These are phyloP conservation scores for Trichoderma sp. DNA, from an alignment of 2,329 filamentous ascomycete genomes.

Conservation along the genomic window DNA sequence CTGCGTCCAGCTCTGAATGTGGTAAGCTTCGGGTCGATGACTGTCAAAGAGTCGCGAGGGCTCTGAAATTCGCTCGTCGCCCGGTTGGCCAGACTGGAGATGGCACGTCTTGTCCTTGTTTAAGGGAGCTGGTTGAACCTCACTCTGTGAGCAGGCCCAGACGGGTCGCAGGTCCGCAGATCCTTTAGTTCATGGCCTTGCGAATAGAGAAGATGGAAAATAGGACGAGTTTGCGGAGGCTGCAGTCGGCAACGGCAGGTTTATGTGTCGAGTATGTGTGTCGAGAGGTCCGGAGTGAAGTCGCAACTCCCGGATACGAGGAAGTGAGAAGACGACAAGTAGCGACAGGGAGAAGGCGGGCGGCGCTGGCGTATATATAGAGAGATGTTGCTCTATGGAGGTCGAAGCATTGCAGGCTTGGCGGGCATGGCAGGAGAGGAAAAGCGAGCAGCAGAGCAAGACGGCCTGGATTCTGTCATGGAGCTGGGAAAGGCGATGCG, in stretches of 20 bases:
- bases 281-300: background rate
- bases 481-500: background rate
- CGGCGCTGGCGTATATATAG: background rate
- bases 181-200: conserved; percentile 41
- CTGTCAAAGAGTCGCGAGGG: background rate
- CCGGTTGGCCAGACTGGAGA: conserved; percentile 16
- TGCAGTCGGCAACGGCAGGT: background rate
- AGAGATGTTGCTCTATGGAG: conserved; percentile 11
- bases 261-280: background rate
- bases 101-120: background rate
- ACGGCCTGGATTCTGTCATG: background rate
- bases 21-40: background rate
- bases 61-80: conserved; percentile 21
- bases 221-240: background rate
- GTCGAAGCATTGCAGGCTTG: conserved; percentile 20
- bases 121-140: conserved; percentile 28
- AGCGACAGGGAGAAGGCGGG: conserved; percentile 1
- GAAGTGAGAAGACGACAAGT: background rate
- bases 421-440: background rate
- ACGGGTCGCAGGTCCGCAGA: conserved; percentile 39
- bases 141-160: conserved; percentile 40
- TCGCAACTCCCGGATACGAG: background rate
- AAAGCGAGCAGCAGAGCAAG: background rate
- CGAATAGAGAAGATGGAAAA: conserved; percentile 20
- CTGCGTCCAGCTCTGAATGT: conserved; percentile 28